Evolutionary conservation across 192 early-diverging fungal species (phyloP), one percentile per base, ranked within the genome.

Genomic region (Entophlyctis luteolus): DNA sequence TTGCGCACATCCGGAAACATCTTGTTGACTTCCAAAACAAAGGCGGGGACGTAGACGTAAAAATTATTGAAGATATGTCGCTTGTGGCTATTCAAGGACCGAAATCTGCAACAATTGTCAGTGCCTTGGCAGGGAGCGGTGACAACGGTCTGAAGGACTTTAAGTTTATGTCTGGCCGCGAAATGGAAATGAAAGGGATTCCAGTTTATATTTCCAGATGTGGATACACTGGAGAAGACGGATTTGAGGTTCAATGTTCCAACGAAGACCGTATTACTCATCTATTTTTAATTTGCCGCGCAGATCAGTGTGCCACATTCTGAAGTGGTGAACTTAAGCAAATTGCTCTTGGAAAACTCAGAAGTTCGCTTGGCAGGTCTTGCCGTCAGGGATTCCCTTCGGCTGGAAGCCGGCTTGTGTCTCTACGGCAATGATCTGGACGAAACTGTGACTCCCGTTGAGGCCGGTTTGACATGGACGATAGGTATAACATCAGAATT

Each of bases 151-250:
- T 97, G 45, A 75, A 71, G 20, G 83, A 90, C 69, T 89, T 98
- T 71, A 77, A 80, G 33, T 99, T 99, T 73, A 99, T 99, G 96
- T 88, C 86, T 23, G 87, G 85, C 10, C 78, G 83, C 38, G 66
- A 78, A 50, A 72, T 95, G 62, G 81, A 86, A 6, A 78, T 98
- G 54, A 83, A 81, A 48, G 93, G 91, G 46, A 80, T 91, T 46
- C 82, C 81, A 1, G 88, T 87, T 68, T 93, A 95, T 65, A 87
- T 99, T 37, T 91, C 96, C 20, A 88, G 96, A 28, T 95, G 91
- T 29, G 96, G 96, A 12, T 99, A 99, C 81, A 99, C 96, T 59
- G 96, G 96, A 60, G 96, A 99, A 78, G 96, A 99, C 79, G 96
- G 96, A 12, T 98, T 99, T 71, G 96, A 98, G 76, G 88, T 91